Percentiles rank a stretch among this genome's conserved stretches.
Conservation (phyloP, 768 basidiomycete genomes). For the Lactifluus echinatus region DNA sequence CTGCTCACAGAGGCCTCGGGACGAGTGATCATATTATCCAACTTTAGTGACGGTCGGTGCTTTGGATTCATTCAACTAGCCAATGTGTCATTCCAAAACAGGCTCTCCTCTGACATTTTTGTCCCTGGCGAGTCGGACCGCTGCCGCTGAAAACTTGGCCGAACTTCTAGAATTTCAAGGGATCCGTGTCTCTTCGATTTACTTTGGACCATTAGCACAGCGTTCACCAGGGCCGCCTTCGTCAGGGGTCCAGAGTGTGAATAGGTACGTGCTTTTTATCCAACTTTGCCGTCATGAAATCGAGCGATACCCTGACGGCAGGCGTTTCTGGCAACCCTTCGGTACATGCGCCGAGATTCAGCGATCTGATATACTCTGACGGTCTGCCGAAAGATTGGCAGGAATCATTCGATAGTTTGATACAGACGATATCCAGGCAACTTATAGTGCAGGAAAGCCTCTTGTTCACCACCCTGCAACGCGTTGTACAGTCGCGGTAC, state of each 20-base stretch:
- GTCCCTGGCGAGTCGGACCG: conserved; percentile 1
- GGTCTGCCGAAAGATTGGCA: conserved; percentile 8
- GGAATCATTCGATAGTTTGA: neutral
- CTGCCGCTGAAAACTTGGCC: conserved; percentile 7
- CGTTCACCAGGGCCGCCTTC: neutral
- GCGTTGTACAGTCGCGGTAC: conserved; percentile 16
- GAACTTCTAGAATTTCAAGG: conserved; percentile 6
- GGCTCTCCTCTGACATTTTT: conserved; percentile 3
- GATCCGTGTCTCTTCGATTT: conserved; percentile 11
- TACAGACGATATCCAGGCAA: conserved; percentile 7
- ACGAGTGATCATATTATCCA: conserved; percentile 25
- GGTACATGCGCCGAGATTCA: conserved; percentile 3
- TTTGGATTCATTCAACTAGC: neutral
- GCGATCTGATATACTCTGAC: neutral
- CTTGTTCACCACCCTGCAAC: conserved; percentile 5
- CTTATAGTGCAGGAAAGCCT: conserved; percentile 7
- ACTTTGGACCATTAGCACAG: conserved; percentile 6
- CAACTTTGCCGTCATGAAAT: neutral
- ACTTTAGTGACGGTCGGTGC: conserved; percentile 16
- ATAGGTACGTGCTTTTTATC: neutral
- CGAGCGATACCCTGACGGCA: neutral
- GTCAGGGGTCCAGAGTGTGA: neutral
- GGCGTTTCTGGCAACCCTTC: neutral
- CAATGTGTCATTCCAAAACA: neutral
- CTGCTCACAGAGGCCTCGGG: conserved; percentile 26